Conservation (phyloP, 192 early-diverging fungal species). For the Backusella liffmaniae region DNA sequence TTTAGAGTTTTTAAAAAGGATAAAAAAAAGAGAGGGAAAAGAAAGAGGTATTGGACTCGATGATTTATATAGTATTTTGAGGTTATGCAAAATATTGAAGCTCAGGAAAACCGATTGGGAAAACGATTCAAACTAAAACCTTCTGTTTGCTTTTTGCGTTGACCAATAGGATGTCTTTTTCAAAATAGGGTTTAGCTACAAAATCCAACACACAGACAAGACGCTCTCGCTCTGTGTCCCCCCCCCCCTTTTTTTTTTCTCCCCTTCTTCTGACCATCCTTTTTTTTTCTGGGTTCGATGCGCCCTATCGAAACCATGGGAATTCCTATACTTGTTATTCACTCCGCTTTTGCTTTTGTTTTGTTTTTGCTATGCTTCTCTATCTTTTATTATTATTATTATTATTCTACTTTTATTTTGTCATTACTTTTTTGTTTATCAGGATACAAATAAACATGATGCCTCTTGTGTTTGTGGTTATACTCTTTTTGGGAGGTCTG, state of each 20-base stretch:
- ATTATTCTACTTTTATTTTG: background rate
- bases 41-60: background rate
- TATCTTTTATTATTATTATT: background rate
- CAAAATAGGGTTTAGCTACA: constrained; percentile 2
- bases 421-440: background rate
- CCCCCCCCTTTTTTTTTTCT: background rate
- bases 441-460: background rate
- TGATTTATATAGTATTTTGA: background rate
- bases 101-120: constrained; percentile 5
- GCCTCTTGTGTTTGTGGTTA: background rate
- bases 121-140: background rate
- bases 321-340: background rate
- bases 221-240: background rate
- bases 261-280: background rate
- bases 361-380: background rate
- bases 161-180: background rate
- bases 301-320: background rate
- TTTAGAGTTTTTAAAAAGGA: background rate
- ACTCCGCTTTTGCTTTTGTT: background rate
- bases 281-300: background rate
- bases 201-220: constrained; percentile 2
- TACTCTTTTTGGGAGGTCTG: constrained; percentile 2
- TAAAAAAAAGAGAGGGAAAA: background rate
- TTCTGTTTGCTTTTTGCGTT: constrained; percentile 12
- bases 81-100: constrained; percentile 5